phyloP scores from a whole-genome alignment of 495 filamentous ascomycete genomes.

The Xeromyces bisporus region DNA sequence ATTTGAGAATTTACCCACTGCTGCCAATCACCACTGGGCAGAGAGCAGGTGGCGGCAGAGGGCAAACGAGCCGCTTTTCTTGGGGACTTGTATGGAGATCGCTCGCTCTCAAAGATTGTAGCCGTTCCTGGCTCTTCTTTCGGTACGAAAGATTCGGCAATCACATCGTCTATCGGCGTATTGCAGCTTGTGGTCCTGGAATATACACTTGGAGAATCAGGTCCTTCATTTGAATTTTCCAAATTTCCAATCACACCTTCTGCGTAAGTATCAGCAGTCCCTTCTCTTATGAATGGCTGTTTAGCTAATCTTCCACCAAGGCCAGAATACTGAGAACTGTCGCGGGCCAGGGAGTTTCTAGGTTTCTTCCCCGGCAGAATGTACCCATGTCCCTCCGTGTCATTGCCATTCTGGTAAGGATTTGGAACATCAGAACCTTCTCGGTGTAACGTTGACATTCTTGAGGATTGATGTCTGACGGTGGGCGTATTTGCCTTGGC shows the following conservation, averaged over 20 bases:
- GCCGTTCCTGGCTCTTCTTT: slow-evolving; percentile 22
- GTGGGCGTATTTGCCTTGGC: slow-evolving; percentile 10
- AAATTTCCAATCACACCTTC: no score
- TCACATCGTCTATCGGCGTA: slow-evolving; percentile 13
- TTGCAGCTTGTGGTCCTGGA: slow-evolving; percentile 36
- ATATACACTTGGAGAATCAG: slow-evolving; percentile 36
- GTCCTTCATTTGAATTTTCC: not conserved
- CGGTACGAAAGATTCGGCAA: slow-evolving; percentile 3
- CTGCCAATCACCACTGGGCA: slow-evolving; percentile 28
- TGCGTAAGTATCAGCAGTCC: no score
- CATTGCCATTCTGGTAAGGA: not conserved
- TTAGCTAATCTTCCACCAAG: no score
- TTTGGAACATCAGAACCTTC: not conserved
- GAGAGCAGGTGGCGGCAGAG: not conserved
- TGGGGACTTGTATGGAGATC: slow-evolving; percentile 22
- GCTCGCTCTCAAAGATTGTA: slow-evolving; percentile 26
- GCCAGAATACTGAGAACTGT: not conserved
- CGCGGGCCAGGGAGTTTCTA: not conserved
- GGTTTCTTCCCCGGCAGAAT: not conserved
- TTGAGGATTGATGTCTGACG: slow-evolving; percentile 7
- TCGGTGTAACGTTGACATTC: not conserved
- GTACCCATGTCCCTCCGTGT: not conserved
- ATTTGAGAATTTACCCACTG: slow-evolving; percentile 33
- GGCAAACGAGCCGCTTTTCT: slow-evolving; percentile 5
- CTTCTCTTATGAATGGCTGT: no score